Percentiles rank a stretch among this genome's conserved stretches.
Conservation (phyloP, 306 rosid species). For the Pueraria montana region DNA sequence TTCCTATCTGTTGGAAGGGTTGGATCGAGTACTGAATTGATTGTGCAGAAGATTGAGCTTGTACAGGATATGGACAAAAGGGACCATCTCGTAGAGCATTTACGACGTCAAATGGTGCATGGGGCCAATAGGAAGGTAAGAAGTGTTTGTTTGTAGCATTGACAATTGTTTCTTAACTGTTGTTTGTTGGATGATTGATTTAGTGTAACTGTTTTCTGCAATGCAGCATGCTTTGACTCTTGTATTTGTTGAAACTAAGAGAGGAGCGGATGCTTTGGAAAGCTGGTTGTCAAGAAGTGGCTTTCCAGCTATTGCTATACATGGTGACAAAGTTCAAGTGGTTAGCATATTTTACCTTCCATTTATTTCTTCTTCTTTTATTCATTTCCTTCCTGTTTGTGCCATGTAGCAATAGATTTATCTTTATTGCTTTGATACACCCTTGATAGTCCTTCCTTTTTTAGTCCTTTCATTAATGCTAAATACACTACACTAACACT, state of each 20-base stretch:
- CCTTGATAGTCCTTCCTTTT: background rate
- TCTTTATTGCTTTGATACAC: no score
- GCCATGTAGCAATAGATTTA: background rate
- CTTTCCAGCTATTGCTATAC: constrained; percentile 92
- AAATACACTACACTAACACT: no score
- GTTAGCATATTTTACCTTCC: constrained; percentile 44
- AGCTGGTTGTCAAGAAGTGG: constrained; percentile 71
- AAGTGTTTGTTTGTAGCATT: background rate
- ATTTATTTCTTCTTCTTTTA: background rate
- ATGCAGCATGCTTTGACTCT: constrained; percentile 84
- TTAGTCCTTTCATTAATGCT: background rate
- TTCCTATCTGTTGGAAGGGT: constrained; percentile 96
- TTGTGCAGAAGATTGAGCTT: constrained; percentile 82
- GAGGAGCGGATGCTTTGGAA: constrained; percentile 92
- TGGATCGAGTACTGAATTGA: constrained; percentile 95
- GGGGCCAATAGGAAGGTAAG: constrained; percentile 73
- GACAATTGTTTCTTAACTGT: background rate
- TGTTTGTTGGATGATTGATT: background rate
- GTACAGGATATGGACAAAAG: constrained; percentile 85
- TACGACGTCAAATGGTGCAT: constrained; percentile 68
- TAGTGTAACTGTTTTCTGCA: background rate
- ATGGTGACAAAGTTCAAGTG: constrained; percentile 94
- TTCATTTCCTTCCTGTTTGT: background rate
- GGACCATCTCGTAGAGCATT: constrained; percentile 76
- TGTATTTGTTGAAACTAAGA: constrained; percentile 96